A percentile compares a stretch with the other conserved stretches of the same genome.
These are phyloP conservation scores for Ustilago bromivora DNA, from an alignment of 1,284 basidiomycete genomes.

Conservation along the genomic window DNA sequence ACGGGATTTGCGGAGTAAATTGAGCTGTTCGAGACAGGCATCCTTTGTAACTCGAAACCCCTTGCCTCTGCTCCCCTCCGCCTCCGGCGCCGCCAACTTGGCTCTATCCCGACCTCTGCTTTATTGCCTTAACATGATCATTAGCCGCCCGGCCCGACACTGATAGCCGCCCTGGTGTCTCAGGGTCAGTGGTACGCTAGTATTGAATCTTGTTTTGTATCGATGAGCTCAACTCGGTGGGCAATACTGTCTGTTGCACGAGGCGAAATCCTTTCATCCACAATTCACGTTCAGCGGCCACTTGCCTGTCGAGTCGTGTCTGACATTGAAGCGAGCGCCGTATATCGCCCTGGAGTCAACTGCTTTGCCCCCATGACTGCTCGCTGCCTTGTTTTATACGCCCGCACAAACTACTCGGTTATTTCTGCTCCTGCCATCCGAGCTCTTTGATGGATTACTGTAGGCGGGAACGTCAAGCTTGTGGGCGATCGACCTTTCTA, in stretches of 20 bases:
- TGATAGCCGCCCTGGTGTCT: constrained; percentile 2
- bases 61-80: background rate
- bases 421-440: background rate
- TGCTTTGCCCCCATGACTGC: background rate
- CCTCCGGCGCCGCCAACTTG: background rate
- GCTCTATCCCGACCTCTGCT: background rate
- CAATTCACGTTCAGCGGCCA: background rate
- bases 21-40: too few species aligned
- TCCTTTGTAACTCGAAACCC: background rate
- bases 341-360: constrained; percentile 1
- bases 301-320: background rate
- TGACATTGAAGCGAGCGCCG: constrained; percentile 6
- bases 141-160: too few species aligned
- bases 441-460: background rate
- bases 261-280: background rate
- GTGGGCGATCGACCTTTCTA: constrained; percentile 62
- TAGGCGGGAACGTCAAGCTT: constrained; percentile 34
- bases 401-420: background rate
- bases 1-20: too few species aligned
- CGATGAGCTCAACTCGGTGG: too few species aligned
- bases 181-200: background rate
- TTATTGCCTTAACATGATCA: background rate
- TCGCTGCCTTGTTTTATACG: background rate
- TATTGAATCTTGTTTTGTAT: background rate
- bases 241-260: too few species aligned